Evolutionary conservation across 768 basidiomycete species (phyloP).

Genomic region (Macrolepiota fuliginosa): DNA sequence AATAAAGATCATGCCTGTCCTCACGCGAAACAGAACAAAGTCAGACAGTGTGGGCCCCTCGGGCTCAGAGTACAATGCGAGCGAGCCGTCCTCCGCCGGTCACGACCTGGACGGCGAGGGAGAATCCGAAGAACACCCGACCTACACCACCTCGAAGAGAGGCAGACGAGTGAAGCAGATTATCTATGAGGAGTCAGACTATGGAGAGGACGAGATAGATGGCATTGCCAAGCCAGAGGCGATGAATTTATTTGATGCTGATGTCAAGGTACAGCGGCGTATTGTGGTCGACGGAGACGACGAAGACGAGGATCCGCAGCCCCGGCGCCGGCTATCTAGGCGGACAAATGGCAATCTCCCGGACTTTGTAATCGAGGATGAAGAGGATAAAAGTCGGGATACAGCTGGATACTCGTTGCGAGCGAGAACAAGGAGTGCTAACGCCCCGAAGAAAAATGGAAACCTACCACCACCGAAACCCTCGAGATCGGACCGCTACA

Average conservation of each 20-base stretch:
- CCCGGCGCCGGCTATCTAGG: neutral
- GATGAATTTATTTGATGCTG: constrained; percentile 26
- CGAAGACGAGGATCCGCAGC: constrained; percentile 19
- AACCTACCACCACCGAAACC: neutral
- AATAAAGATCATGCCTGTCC: constrained; percentile 31
- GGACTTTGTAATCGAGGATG: constrained; percentile 21
- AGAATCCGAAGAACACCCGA: constrained; percentile 29
- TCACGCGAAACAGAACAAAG: constrained; percentile 28
- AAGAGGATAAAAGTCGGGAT: constrained; percentile 22
- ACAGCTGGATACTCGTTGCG: constrained; percentile 1
- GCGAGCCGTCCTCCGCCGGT: constrained; percentile 40
- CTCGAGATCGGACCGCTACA: neutral
- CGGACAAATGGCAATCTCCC: neutral
- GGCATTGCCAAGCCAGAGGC: constrained; percentile 11
- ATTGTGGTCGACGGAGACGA: constrained; percentile 20
- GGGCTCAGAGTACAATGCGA: constrained; percentile 49
- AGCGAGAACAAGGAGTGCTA: neutral
- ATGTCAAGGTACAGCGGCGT: constrained; percentile 21
- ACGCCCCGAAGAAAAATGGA: constrained; percentile 12
- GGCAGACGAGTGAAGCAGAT: constrained; percentile 34
- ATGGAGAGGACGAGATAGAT: constrained; percentile 23
- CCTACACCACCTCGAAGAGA: constrained; percentile 33
- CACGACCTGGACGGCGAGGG: constrained; percentile 24
- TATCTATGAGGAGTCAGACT: constrained; percentile 49
- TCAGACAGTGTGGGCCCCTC: constrained; percentile 34